Evolutionary conservation across 1,284 basidiomycete genomes (phyloP).

Genomic region (Ustilago nuda): DNA sequence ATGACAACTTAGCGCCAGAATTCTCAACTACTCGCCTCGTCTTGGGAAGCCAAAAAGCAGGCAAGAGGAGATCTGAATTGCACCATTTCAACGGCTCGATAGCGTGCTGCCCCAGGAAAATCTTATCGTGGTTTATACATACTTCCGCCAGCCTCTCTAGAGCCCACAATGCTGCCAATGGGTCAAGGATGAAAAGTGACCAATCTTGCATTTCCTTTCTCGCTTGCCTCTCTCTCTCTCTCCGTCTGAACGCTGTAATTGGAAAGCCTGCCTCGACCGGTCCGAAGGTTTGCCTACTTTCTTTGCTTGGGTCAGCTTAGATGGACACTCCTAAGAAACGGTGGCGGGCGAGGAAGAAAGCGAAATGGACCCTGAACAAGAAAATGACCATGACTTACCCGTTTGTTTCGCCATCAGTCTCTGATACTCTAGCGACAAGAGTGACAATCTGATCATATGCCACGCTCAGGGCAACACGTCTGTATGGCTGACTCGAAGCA

Average conservation of each 20-base stretch:
- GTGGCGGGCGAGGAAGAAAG: conserved; percentile 3
- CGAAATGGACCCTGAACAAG: conserved; percentile 28
- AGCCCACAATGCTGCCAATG: conserved; percentile 19
- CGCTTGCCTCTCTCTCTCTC: background rate
- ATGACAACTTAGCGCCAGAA: too few species aligned
- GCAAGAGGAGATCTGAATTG: conserved; percentile 29
- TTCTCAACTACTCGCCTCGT: too few species aligned
- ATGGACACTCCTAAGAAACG: conserved; percentile 17
- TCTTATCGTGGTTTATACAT: conserved; percentile 9
- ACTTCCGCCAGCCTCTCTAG: conserved; percentile 26
- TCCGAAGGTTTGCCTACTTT: conserved; percentile 7
- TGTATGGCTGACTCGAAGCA: background rate
- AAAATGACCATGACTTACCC: conserved; percentile 4
- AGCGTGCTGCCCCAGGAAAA: conserved; percentile 34
- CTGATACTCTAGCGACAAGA: background rate
- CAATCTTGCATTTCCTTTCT: background rate
- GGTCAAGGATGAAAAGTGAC: conserved; percentile 12
- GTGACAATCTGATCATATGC: too few species aligned
- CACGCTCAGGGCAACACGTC: too few species aligned
- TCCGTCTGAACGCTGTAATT: background rate
- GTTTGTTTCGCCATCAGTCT: background rate
- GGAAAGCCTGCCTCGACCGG: conserved; percentile 23
- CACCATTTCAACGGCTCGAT: conserved; percentile 26
- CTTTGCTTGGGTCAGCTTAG: conserved; percentile 17
- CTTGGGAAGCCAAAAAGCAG: conserved; percentile 14